These are phyloP conservation scores for Pseudogymnoascus sp. DNA, from an alignment of 2,329 filamentous ascomycete genomes.

Conservation along the genomic window DNA sequence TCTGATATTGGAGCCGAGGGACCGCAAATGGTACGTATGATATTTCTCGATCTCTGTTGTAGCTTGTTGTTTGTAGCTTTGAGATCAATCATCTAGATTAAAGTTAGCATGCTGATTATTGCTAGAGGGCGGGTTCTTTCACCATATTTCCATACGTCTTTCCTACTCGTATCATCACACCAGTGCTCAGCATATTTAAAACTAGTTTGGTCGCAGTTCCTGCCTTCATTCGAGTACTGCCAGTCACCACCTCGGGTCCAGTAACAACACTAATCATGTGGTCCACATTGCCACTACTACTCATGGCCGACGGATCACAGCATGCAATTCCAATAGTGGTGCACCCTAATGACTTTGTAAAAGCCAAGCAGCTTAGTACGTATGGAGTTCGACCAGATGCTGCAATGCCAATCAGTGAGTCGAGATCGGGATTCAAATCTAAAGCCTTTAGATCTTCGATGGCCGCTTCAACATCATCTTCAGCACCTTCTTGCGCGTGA, in stretches of 20 bases:
- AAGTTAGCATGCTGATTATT: background rate
- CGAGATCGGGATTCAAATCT: constrained; percentile 26
- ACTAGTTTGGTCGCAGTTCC: constrained; percentile 40
- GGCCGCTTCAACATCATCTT: constrained; percentile 31
- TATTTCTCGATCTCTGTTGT: constrained; percentile 30
- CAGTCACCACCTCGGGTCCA: constrained; percentile 38
- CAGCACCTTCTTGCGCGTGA: constrained; percentile 35
- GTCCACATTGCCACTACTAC: constrained; percentile 24
- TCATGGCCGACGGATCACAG: constrained; percentile 29
- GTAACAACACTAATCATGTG: constrained; percentile 34
- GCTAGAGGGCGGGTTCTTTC: constrained; percentile 11
- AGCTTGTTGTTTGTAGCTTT: constrained; percentile 35
- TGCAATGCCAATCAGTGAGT: constrained; percentile 37
- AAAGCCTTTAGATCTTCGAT: constrained; percentile 28
- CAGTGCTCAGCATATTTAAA: constrained; percentile 38
- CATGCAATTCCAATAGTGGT: constrained; percentile 35
- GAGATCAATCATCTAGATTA: constrained; percentile 31
- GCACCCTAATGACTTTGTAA: constrained; percentile 31
- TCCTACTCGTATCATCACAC: constrained; percentile 34
- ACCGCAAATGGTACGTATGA: constrained; percentile 25
- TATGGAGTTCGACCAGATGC: constrained; percentile 38
- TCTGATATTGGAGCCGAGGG: constrained; percentile 20
- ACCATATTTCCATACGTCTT: constrained; percentile 39
- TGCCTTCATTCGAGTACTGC: constrained; percentile 40
- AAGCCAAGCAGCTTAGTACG: constrained; percentile 32